These are phyloP conservation scores for Pneumocystis jirovecii DNA, from an alignment of 1,139 yeast species.

Conservation along the genomic window DNA sequence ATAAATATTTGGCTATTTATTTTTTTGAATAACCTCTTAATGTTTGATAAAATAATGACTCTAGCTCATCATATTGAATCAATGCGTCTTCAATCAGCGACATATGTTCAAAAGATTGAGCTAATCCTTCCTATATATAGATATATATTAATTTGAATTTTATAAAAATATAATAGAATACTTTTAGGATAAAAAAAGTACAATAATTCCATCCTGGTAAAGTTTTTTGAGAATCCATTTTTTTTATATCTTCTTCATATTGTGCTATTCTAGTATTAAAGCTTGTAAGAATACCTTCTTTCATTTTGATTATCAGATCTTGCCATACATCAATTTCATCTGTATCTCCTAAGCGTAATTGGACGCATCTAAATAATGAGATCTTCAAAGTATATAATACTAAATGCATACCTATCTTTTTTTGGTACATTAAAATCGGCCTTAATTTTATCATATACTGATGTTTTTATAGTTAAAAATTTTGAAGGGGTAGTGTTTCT, in stretches of 20 bases:
- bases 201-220: conserved; percentile 33
- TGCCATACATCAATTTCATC: conserved; percentile 38
- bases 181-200: conserved; percentile 29
- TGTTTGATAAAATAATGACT: conserved; percentile 19
- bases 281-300: conserved; percentile 39
- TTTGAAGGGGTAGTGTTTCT: conserved; percentile 18
- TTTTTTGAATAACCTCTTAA: conserved; percentile 5
- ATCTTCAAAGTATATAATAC: conserved; percentile 17
- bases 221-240: conserved; percentile 23
- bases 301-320: conserved; percentile 33
- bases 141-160: background rate
- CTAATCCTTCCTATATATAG: conserved; percentile 27
- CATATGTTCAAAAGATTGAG: conserved; percentile 36
- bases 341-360: conserved; percentile 17
- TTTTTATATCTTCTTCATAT: conserved; percentile 27
- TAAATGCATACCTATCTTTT: conserved; percentile 22
- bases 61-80: conserved; percentile 31
- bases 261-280: conserved; percentile 37
- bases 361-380: conserved; percentile 24
- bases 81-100: conserved; percentile 45
- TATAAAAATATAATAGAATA: conserved; percentile 1
- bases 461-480: conserved; percentile 35
- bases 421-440: conserved; percentile 42
- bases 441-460: conserved; percentile 49
- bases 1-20: background rate